phyloP scores from a whole-genome alignment of 352 stramenopile genomes.

The Phytopythium vexans region DNA sequence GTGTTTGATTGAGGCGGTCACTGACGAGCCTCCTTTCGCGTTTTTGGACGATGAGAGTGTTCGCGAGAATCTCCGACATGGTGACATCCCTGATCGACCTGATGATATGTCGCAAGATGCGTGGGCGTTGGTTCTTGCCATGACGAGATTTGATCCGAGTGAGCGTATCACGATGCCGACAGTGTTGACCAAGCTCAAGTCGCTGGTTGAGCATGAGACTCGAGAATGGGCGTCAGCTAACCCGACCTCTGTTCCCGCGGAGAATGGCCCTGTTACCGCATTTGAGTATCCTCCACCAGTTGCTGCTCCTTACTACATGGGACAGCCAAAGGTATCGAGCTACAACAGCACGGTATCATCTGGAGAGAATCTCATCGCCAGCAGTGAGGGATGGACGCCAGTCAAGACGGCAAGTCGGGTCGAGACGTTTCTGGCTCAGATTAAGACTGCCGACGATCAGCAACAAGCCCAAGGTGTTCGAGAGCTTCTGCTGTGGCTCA shows the following conservation, averaged over 20 bases:
- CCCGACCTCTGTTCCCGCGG: too few relatives aligned
- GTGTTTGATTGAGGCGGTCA: too few relatives aligned
- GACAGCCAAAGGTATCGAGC: too few relatives aligned
- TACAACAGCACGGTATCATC: too few relatives aligned
- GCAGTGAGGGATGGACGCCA: not conserved
- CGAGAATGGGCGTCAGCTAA: not conserved
- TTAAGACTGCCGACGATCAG: not conserved
- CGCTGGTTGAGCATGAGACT: not conserved
- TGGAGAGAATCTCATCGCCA: too few relatives aligned
- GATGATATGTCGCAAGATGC: constrained; percentile 7
- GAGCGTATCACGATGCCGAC: not conserved
- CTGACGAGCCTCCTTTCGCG: constrained; percentile 20
- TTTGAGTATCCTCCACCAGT: too few relatives aligned
- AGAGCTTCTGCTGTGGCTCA: too few relatives aligned
- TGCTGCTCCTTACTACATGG: too few relatives aligned
- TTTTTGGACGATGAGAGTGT: constrained; percentile 12
- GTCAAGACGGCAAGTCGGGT: not conserved
- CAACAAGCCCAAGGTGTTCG: not conserved
- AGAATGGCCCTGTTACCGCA: too few relatives aligned
- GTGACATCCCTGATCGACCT: constrained; percentile 4
- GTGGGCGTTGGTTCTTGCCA: constrained; percentile 15
- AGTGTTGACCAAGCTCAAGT: constrained; percentile 5
- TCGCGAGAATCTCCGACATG: constrained; percentile 1
- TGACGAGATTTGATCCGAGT: constrained; percentile 1
- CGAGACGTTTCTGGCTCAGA: not conserved